Conservation (phyloP, 2,329 filamentous ascomycete species). For the Sphaerulina musiva region DNA sequence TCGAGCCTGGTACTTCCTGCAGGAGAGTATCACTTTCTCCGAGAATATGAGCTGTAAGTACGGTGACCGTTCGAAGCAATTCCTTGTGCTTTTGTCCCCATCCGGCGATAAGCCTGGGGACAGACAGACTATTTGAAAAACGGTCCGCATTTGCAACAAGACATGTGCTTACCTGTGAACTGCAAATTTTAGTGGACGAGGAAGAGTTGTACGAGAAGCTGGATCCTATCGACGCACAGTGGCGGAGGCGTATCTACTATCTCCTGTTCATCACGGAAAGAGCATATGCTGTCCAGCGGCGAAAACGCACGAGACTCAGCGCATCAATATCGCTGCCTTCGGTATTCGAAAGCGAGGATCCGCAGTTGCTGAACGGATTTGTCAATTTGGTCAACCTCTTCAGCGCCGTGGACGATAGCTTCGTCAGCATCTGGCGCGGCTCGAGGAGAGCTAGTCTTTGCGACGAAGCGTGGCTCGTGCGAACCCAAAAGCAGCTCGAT, state of each 20-base stretch:
- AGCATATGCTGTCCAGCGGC: slow-evolving; percentile 34
- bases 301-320: slow-evolving; percentile 31
- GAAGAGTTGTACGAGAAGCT: slow-evolving; percentile 30
- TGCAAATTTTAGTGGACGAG: slow-evolving; percentile 25
- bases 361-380: slow-evolving; percentile 32
- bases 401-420: slow-evolving; percentile 33
- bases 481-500: slow-evolving; percentile 33
- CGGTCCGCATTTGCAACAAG: no score
- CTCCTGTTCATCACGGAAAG: slow-evolving; percentile 35
- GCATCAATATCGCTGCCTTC: slow-evolving; percentile 29
- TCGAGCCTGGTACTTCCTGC: slow-evolving; percentile 34
- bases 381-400: slow-evolving; percentile 34
- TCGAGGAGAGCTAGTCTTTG: slow-evolving; percentile 31
- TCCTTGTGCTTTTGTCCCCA: no score
- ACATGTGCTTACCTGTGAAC: no score
- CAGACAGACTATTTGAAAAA: no score
- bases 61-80: no score
- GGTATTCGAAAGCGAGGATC: slow-evolving; percentile 33
- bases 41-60: slow-evolving; percentile 25
- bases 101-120: no score
- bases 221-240: slow-evolving; percentile 30
- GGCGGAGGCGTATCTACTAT: slow-evolving; percentile 34
- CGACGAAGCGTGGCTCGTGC: slow-evolving; percentile 31
- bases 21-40: slow-evolving; percentile 32
- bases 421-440: slow-evolving; percentile 33